Conservation (phyloP, 1,139 yeast species). For the Yamadazyma trypodendri region DNA sequence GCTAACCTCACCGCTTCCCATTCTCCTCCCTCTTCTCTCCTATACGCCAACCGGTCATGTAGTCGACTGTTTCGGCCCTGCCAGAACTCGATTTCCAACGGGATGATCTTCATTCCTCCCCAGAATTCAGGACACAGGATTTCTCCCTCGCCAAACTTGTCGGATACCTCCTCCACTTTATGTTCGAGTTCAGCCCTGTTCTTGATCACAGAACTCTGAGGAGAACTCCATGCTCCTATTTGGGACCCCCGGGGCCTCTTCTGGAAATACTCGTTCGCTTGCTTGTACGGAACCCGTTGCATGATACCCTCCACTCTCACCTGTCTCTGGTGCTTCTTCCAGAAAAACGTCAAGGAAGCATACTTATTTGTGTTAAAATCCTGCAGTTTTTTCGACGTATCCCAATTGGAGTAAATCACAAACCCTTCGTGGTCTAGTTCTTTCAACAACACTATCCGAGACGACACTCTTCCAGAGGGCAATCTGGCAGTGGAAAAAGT, state of each 20-base stretch:
- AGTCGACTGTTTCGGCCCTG: constrained; percentile 90
- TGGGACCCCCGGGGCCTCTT: constrained; percentile 91
- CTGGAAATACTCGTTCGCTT: constrained; percentile 72
- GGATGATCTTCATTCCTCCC: constrained; percentile 92
- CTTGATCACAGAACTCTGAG: constrained; percentile 66
- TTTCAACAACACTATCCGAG: constrained; percentile 80
- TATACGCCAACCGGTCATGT: constrained; percentile 84
- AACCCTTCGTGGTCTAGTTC: constrained; percentile 86
- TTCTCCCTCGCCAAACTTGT: constrained; percentile 54
- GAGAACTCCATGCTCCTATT: constrained; percentile 97
- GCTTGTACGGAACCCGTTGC: constrained; percentile 71
- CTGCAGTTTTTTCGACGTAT: constrained; percentile 70
- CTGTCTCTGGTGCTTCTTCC: constrained; percentile 89
- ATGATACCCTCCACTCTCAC: constrained; percentile 88
- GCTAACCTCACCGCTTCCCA: constrained; percentile 76
- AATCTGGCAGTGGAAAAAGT: constrained; percentile 82
- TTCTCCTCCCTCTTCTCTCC: constrained; percentile 49
- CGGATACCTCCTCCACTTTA: constrained; percentile 45
- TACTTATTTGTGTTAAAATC: constrained; percentile 72
- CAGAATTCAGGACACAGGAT: constrained; percentile 91
- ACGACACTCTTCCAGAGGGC: constrained; percentile 85
- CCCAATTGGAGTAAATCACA: constrained; percentile 92
- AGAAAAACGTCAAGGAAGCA: constrained; percentile 87
- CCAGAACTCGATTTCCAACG: constrained; percentile 94
- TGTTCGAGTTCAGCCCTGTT: constrained; percentile 61